These are phyloP conservation scores for Caloboletus firmus DNA, from an alignment of 1,284 basidiomycete species.

Conservation along the genomic window DNA sequence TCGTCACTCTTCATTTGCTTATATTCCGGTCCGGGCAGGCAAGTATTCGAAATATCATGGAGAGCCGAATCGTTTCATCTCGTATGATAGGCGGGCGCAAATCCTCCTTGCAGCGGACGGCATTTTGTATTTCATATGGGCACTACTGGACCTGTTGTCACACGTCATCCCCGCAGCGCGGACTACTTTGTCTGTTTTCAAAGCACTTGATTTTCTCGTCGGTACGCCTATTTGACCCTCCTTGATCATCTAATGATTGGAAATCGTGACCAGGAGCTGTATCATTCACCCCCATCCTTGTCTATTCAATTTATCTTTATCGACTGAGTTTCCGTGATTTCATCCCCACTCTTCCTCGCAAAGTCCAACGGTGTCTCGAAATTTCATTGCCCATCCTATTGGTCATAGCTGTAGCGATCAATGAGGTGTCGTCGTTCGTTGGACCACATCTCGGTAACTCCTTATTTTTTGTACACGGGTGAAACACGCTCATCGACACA, in stretches of 20 bases:
- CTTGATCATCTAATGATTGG: background rate
- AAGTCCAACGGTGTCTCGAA: slow-evolving; percentile 46
- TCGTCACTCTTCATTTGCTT: slow-evolving; percentile 51
- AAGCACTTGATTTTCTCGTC: slow-evolving; percentile 43
- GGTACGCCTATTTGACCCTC: slow-evolving; percentile 38
- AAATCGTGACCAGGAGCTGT: slow-evolving; percentile 36
- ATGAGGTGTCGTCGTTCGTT: slow-evolving; percentile 64
- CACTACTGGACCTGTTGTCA: slow-evolving; percentile 59
- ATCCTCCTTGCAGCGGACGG: slow-evolving; percentile 62
- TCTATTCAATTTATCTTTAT: slow-evolving; percentile 57
- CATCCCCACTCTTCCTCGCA: slow-evolving; percentile 51
- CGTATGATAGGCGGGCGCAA: slow-evolving; percentile 43
- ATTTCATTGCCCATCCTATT: slow-evolving; percentile 48
- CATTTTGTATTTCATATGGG: slow-evolving; percentile 57
- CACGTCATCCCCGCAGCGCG: slow-evolving; percentile 53
- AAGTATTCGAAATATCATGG: slow-evolving; percentile 29
- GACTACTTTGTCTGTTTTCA: slow-evolving; percentile 38
- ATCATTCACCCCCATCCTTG: slow-evolving; percentile 57
- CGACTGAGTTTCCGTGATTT: slow-evolving; percentile 50
- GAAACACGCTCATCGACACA: slow-evolving; percentile 8
- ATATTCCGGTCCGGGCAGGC: slow-evolving; percentile 56
- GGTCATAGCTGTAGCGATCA: slow-evolving; percentile 52
- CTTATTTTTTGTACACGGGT: background rate
- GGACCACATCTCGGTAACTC: slow-evolving; percentile 55
- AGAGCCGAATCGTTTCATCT: background rate